A percentile compares a stretch with the other conserved stretches of the same genome.
Evolutionary conservation across 2,329 filamentous ascomycete genomes (phyloP).

Genomic region (Gaeumannomyces sp.): DNA sequence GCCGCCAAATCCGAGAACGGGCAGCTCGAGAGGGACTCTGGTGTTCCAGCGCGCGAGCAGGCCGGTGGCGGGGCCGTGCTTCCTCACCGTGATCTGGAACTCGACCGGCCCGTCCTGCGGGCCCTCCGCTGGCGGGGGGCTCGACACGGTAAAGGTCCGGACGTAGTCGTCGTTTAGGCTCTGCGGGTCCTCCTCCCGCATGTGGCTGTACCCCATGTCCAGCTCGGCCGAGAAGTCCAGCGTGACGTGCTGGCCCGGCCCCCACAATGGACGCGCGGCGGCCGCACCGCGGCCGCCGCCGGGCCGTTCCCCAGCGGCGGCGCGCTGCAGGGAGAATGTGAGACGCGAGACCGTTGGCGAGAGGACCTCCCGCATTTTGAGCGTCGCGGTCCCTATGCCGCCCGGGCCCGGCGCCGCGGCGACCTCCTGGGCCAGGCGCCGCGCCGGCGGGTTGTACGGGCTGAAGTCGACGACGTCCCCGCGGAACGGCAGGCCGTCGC

Average conservation of each 20-base stretch:
- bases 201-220: conserved; percentile 70
- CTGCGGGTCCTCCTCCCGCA: conserved; percentile 73
- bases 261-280: conserved; percentile 39
- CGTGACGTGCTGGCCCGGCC: conserved; percentile 70
- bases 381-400: conserved; percentile 37
- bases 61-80: conserved; percentile 61
- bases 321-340: conserved; percentile 33
- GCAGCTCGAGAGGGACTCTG: conserved; percentile 51
- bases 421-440: conserved; percentile 55
- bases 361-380: conserved; percentile 53
- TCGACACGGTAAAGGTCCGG: conserved; percentile 77
- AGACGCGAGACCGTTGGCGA: conserved; percentile 65
- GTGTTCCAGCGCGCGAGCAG: conserved; percentile 56
- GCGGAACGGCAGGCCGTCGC: conserved; percentile 60
- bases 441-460: conserved; percentile 73
- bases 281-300: no score
- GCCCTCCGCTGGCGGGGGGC: conserved; percentile 33
- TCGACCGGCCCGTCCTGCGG: conserved; percentile 39
- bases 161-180: conserved; percentile 81
- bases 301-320: no score
- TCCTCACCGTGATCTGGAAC: conserved; percentile 69
- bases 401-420: neutral
- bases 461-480: conserved; percentile 53
- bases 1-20: conserved; percentile 69
- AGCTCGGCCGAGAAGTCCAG: conserved; percentile 66